Base-by-base conservation (phyloP, 2,329 filamentous ascomycete species). In the Claviceps sp. region DNA sequence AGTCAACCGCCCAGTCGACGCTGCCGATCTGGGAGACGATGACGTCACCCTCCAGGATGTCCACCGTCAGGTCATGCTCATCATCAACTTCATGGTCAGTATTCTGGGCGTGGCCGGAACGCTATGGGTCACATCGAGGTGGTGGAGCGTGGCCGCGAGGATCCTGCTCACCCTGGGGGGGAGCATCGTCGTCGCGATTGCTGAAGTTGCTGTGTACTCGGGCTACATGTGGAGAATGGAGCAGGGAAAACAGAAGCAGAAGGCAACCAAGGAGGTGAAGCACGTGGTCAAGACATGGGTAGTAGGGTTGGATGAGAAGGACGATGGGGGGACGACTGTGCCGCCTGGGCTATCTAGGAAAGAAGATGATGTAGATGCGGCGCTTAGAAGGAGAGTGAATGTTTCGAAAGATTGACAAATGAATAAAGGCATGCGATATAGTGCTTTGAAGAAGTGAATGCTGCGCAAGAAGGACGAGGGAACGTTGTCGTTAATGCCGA, bases 81-180 rank as follows among this genome's bases (percentile, higher is more conserved):
- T 97, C 49, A 76, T 95, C 60, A 98, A 97, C 65, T 88, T 97
- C 49, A 70, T 96, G 40, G 75, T 95, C 50, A 95, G 88, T 49
- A 86, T 96, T 50, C 71, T 91, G 2, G 87, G 90, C 45, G 86
- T 85, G 49, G 85, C 82, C 2, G 81, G 77, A 2, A 86, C 85
- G 7, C 76, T 93, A 37, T 93, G 86, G 87, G 75, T 89, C n/a
- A 77, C 78, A 16, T 84, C 84, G 1, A 74, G 82, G 49, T 86
- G 85, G 76, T 91, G 86, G 86, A 83, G 76, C 55, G 77, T 83
- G 1, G 81, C 86, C 0, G 76, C 80, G 44, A 72, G 87, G 26
- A 62, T 93, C 54, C 83, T 85, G 40, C 66, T 90, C 48, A 84
- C 84, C 36, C 75, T 93, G 70, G 78, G 77, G 6, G 85, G 86